These are phyloP conservation scores for Lactifluus hygrophoroides DNA, from an alignment of 768 basidiomycete species.

Conservation along the genomic window DNA sequence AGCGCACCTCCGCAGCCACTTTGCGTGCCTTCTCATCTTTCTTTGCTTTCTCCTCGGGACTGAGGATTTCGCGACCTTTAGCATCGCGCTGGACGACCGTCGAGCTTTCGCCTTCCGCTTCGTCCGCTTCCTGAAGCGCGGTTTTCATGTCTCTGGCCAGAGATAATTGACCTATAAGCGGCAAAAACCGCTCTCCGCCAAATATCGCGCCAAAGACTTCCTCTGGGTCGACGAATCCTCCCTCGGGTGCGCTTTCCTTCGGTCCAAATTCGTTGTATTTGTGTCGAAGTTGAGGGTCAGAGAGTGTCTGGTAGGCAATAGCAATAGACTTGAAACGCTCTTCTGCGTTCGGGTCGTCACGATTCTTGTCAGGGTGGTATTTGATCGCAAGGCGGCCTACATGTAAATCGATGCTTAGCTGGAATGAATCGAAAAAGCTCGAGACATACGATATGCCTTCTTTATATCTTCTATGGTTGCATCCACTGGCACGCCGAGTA, in stretches of 20 bases:
- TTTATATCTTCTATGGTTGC: slow-evolving; percentile 82
- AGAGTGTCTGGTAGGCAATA: slow-evolving; percentile 81
- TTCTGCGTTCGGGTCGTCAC: slow-evolving; percentile 74
- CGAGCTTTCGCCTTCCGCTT: slow-evolving; percentile 37
- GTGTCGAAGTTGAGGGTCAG: slow-evolving; percentile 61
- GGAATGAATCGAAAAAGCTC: neutral
- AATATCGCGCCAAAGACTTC: slow-evolving; percentile 73
- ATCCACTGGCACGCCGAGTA: slow-evolving; percentile 64
- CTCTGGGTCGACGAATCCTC: slow-evolving; percentile 83
- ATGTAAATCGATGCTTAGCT: neutral
- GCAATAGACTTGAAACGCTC: slow-evolving; percentile 89
- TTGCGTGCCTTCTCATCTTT: slow-evolving; percentile 63
- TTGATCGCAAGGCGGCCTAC: slow-evolving; percentile 80
- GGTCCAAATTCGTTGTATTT: slow-evolving; percentile 92
- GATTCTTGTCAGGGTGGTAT: slow-evolving; percentile 90
- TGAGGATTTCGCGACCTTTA: slow-evolving; percentile 35
- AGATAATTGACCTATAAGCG: slow-evolving; percentile 85
- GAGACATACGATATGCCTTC: slow-evolving; percentile 72
- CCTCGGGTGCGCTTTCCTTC: slow-evolving; percentile 74
- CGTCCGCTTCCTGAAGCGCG: slow-evolving; percentile 81
- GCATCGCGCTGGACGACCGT: slow-evolving; percentile 40
- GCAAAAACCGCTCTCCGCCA: slow-evolving; percentile 77
- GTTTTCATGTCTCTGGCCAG: slow-evolving; percentile 89
- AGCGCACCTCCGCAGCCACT: slow-evolving; percentile 56
- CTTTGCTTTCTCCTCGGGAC: slow-evolving; percentile 34